A percentile compares a stretch with the other conserved stretches of the same genome.
Conservation (phyloP, 306 rosid genomes). For the Vigna mungo region DNA sequence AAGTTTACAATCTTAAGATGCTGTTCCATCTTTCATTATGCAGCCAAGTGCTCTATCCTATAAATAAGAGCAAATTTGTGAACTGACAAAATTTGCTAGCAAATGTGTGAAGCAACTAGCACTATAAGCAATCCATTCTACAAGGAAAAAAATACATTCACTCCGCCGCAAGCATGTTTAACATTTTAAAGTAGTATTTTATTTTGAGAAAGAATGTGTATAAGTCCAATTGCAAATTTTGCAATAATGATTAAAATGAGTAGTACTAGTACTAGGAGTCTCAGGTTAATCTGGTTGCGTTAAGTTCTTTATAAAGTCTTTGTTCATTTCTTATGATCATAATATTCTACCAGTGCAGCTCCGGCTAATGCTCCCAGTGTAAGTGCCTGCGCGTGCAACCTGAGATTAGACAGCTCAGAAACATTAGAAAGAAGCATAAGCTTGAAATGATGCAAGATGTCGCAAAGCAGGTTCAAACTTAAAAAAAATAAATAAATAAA, state of each 20-base stretch:
- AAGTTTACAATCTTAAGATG: not conserved
- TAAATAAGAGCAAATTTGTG: not conserved
- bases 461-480: not conserved
- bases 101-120: not conserved
- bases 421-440: constrained; percentile 17
- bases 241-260: constrained; percentile 5
- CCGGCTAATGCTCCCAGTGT: constrained; percentile 92
- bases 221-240: constrained; percentile 20
- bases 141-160: not conserved
- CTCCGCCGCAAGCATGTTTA: constrained; percentile 6
- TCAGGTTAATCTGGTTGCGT: not conserved
- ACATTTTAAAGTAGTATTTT: constrained; percentile 5
- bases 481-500: not conserved
- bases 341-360: constrained; percentile 86
- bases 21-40: not conserved
- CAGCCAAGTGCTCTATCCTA: not conserved
- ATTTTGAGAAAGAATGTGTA: constrained; percentile 19
- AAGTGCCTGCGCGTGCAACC: constrained; percentile 96
- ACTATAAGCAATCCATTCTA: constrained; percentile 2
- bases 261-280: not conserved
- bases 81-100: constrained; percentile 13
- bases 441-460: constrained; percentile 22
- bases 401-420: constrained; percentile 45
- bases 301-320: constrained; percentile 43
- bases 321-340: constrained; percentile 60